Conservation (phyloP, 2,329 filamentous ascomycete species). For the Aspergillus fumigatiaffinis region DNA sequence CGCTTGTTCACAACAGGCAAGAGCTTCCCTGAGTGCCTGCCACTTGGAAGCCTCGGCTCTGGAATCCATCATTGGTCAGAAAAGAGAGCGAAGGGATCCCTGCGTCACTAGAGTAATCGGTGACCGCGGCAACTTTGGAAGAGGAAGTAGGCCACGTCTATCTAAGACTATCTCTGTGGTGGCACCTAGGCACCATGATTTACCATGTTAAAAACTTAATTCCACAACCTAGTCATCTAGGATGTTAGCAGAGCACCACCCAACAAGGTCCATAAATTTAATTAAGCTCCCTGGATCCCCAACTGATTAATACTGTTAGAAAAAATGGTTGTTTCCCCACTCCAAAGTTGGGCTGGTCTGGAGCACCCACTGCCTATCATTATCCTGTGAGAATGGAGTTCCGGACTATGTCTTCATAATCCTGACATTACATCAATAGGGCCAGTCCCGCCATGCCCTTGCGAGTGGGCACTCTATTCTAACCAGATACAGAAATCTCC, state of each 20-base stretch:
- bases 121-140: too few relatives aligned
- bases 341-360: not conserved
- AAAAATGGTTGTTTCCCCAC: not conserved
- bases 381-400: slow-evolving; percentile 2
- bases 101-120: too few relatives aligned
- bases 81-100: too few relatives aligned
- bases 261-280: not conserved
- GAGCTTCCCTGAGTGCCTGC: too few relatives aligned
- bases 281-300: not conserved
- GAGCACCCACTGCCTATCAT: not conserved
- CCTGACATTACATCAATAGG: too few relatives aligned
- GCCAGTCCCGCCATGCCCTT: not conserved
- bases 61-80: too few relatives aligned
- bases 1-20: too few relatives aligned
- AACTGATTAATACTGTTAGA: not conserved
- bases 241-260: not conserved
- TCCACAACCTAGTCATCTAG: not conserved
- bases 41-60: too few relatives aligned
- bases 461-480: too few relatives aligned
- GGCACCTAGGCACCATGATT: not conserved
- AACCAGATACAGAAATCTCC: too few relatives aligned
- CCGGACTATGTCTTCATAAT: not conserved
- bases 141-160: too few relatives aligned
- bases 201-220: slow-evolving; percentile 1
- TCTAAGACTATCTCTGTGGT: too few relatives aligned